Evolutionary conservation across 2,329 filamentous ascomycete species (phyloP).

Genomic region (Calonectria naviculata): DNA sequence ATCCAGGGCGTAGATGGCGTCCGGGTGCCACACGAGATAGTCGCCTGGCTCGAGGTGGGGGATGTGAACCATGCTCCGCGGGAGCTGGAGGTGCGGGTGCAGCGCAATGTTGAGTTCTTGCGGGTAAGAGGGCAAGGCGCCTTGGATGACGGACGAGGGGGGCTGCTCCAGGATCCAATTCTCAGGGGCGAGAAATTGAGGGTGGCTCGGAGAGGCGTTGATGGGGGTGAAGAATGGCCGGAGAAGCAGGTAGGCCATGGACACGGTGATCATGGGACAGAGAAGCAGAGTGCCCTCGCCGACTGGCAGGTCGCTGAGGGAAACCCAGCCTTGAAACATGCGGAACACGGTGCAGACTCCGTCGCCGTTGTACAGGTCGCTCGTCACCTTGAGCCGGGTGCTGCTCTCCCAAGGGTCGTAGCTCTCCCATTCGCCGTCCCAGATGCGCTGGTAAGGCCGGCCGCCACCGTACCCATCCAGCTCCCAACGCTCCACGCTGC

Average conservation of each 20-base stretch:
- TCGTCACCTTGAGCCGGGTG: slow-evolving; percentile 70
- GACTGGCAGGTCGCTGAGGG: slow-evolving; percentile 71
- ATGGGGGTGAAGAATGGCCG: slow-evolving; percentile 75
- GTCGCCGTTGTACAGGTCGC: slow-evolving; percentile 78
- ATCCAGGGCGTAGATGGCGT: slow-evolving; percentile 78
- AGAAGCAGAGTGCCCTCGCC: slow-evolving; percentile 78
- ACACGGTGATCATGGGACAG: slow-evolving; percentile 76
- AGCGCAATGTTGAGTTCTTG: slow-evolving; percentile 74
- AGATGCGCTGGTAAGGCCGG: slow-evolving; percentile 74
- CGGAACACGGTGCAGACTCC: slow-evolving; percentile 80
- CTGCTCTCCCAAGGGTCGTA: slow-evolving; percentile 82
- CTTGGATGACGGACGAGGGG: slow-evolving; percentile 68
- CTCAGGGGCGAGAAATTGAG: slow-evolving; percentile 52
- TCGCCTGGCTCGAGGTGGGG: slow-evolving; percentile 77
- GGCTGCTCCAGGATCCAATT: slow-evolving; percentile 66
- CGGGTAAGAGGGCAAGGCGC: slow-evolving; percentile 73
- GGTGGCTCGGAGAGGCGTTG: slow-evolving; percentile 51
- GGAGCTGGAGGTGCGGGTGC: slow-evolving; percentile 76
- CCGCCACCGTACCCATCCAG: slow-evolving; percentile 67
- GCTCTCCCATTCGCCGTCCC: slow-evolving; percentile 77
- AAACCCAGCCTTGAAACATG: slow-evolving; percentile 83
- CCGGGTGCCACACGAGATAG: slow-evolving; percentile 81
- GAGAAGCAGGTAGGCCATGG: slow-evolving; percentile 80
- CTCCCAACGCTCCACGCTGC: slow-evolving; percentile 75
- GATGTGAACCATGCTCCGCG: slow-evolving; percentile 75